A percentile compares a stretch with the other conserved stretches of the same genome.
Conservation (phyloP, 371 early-diverging fungal genomes). For the Mucor lusitanicus region DNA sequence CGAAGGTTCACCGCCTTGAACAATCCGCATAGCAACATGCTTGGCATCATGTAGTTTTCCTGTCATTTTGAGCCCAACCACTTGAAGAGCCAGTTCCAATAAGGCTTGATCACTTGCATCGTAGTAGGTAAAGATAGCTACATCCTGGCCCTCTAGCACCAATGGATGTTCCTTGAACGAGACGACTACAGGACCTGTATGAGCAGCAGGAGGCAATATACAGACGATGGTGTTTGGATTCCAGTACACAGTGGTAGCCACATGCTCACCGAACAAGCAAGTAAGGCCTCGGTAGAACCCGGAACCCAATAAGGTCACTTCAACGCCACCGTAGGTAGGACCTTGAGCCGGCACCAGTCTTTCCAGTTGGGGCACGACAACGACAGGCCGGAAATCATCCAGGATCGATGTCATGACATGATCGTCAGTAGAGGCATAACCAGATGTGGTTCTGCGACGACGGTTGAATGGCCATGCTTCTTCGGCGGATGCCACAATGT, state of each 20-base stretch:
- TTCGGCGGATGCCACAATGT: neutral
- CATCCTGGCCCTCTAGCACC: slow-evolving; percentile 39
- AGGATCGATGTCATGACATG: slow-evolving; percentile 3
- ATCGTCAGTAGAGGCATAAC: neutral
- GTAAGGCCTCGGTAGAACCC: slow-evolving; percentile 67
- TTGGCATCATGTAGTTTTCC: slow-evolving; percentile 68
- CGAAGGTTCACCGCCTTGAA: slow-evolving; percentile 40
- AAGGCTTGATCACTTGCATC: slow-evolving; percentile 79
- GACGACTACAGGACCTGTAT: slow-evolving; percentile 75
- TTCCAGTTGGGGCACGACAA: slow-evolving; percentile 36
- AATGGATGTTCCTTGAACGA: slow-evolving; percentile 60
- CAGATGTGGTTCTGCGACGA: slow-evolving; percentile 8
- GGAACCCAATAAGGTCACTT: slow-evolving; percentile 74
- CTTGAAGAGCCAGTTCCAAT: slow-evolving; percentile 80
- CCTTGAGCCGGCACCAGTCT: slow-evolving; percentile 73
- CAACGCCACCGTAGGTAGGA: slow-evolving; percentile 79
- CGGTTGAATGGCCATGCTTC: slow-evolving; percentile 20
- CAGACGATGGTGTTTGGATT: slow-evolving; percentile 72
- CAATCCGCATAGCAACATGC: slow-evolving; percentile 68
- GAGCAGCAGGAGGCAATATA: slow-evolving; percentile 72
- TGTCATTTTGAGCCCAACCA: slow-evolving; percentile 76
- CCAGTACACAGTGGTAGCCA: slow-evolving; percentile 58
- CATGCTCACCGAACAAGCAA: slow-evolving; percentile 53
- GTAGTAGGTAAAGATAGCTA: slow-evolving; percentile 55
- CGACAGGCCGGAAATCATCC: slow-evolving; percentile 13